Evolutionary conservation across 805 yeast genomes (phyloP).

Genomic region (Danielia oregonensis): DNA sequence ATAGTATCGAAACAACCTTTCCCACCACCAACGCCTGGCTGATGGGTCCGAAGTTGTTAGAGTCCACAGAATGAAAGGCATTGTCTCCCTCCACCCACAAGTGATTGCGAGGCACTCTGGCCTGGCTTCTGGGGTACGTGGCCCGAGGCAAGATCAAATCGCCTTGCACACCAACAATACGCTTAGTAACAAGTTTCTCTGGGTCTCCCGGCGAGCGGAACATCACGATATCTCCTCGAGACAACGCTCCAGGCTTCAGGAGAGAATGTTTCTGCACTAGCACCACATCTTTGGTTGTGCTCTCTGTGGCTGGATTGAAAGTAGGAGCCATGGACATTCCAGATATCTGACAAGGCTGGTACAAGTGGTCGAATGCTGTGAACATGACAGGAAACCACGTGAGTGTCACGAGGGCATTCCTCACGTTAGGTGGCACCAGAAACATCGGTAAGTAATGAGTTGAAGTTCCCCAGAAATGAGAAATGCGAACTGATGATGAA

Average conservation of each 20-base stretch:
- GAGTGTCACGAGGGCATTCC: conserved; percentile 26
- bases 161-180: conserved; percentile 74
- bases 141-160: conserved; percentile 60
- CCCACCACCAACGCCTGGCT: conserved; percentile 80
- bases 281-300: conserved; percentile 54
- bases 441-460: neutral
- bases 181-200: conserved; percentile 66
- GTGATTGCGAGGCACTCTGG: conserved; percentile 72
- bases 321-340: conserved; percentile 91
- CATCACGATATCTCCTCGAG: conserved; percentile 69
- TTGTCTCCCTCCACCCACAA: conserved; percentile 96
- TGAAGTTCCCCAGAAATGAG: neutral
- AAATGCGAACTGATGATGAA: too few relatives aligned
- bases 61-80: conserved; percentile 70
- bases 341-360: conserved; percentile 67
- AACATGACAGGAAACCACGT: conserved; percentile 80
- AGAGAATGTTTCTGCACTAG: conserved; percentile 63
- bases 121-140: conserved; percentile 62
- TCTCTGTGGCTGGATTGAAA: conserved; percentile 61
- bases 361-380: conserved; percentile 64
- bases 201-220: conserved; percentile 82
- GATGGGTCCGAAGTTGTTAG: conserved; percentile 85
- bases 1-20: conserved; percentile 61
- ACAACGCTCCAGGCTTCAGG: conserved; percentile 42
- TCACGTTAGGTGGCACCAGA: conserved; percentile 9